phyloP scores from a whole-genome alignment of 768 basidiomycete genomes.

The Postia placenta region DNA sequence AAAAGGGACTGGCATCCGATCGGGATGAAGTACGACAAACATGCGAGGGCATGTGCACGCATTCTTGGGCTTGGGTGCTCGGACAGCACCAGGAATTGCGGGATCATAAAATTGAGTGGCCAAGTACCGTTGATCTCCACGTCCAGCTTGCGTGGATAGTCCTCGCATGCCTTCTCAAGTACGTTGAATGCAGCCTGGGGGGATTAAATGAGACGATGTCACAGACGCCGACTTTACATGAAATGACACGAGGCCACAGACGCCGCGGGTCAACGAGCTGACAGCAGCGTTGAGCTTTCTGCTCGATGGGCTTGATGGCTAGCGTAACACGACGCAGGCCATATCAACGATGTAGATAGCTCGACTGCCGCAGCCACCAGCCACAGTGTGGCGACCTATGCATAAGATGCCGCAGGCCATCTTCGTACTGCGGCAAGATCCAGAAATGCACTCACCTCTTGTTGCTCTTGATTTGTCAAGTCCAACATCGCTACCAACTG shows the following conservation, averaged over 20 bases:
- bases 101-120: conserved; percentile 94
- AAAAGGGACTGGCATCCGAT: conserved; percentile 83
- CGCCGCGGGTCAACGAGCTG: neutral
- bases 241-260: neutral
- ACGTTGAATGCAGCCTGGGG: conserved; percentile 86
- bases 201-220: conserved; percentile 7
- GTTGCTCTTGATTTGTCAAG: conserved; percentile 63
- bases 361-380: neutral
- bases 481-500: conserved; percentile 79
- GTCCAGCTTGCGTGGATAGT: conserved; percentile 93
- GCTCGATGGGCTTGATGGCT: too few species aligned
- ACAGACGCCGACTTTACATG: neutral
- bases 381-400: neutral
- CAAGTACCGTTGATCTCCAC: conserved; percentile 90
- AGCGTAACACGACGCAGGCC: too few species aligned
- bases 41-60: conserved; percentile 90
- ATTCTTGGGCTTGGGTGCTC: conserved; percentile 85
- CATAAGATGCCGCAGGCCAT: neutral
- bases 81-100: conserved; percentile 86
- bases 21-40: conserved; percentile 89
- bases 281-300: neutral
- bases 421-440: too few species aligned
- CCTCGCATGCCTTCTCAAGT: conserved; percentile 93
- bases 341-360: neutral
- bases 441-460: conserved; percentile 64